Conservation (phyloP, 2,329 filamentous ascomycete species). For the Fusarium fracticaudum region DNA sequence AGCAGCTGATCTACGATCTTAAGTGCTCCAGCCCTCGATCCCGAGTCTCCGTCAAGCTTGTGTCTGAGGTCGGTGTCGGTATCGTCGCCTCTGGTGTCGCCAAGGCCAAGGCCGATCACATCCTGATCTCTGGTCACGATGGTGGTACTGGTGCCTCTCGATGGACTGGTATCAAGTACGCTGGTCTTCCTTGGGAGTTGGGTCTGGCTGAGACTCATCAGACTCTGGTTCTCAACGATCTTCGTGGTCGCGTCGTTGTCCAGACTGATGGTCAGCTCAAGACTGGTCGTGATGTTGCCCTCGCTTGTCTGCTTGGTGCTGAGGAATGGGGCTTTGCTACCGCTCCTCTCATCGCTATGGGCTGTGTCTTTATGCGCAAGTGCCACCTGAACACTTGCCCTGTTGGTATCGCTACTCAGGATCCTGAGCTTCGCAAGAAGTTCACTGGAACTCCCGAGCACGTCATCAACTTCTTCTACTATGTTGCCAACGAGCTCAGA, state of each 20-base stretch:
- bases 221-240: constrained; percentile 93
- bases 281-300: constrained; percentile 92
- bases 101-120: constrained; percentile 97
- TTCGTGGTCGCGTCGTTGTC: constrained; percentile 93
- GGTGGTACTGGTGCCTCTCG: constrained; percentile 95
- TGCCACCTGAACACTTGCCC: constrained; percentile 81
- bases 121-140: constrained; percentile 95
- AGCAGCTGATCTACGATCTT: constrained; percentile 96
- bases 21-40: constrained; percentile 96
- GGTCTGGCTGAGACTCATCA: constrained; percentile 98
- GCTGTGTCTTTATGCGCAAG: constrained; percentile 94
- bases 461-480: constrained; percentile 99
- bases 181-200: constrained; percentile 94
- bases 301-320: constrained; percentile 94
- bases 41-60: constrained; percentile 94
- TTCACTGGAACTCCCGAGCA: constrained; percentile 94
- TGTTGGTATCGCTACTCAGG: constrained; percentile 94
- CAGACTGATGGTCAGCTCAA: constrained; percentile 96
- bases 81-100: constrained; percentile 97
- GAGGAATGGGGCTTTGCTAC: constrained; percentile 98
- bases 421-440: constrained; percentile 93
- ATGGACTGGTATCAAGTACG: constrained; percentile 99
- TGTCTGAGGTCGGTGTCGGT: constrained; percentile 96
- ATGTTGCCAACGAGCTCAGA: constrained; percentile 93
- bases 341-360: constrained; percentile 94